Conservation (phyloP, 805 yeast genomes). For the Suhomyces tanzawaensis region DNA sequence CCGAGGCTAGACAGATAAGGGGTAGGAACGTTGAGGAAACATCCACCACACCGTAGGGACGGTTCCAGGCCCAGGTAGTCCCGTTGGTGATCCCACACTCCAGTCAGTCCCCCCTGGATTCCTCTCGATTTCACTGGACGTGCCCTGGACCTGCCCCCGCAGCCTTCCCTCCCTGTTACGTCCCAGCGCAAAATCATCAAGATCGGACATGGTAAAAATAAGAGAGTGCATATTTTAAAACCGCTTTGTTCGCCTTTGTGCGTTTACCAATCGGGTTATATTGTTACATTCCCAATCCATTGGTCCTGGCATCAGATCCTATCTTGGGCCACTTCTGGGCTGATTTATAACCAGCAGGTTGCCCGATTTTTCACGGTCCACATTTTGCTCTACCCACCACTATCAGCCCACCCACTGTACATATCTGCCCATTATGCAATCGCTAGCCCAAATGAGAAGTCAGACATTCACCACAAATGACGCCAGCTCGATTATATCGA, state of each 20-base stretch:
- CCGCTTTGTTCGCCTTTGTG: neutral
- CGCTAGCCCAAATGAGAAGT: constrained; percentile 13
- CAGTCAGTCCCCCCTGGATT: neutral
- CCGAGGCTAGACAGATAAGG: neutral
- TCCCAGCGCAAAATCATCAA: too few species aligned
- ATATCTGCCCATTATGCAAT: constrained; percentile 9
- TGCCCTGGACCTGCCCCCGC: neutral
- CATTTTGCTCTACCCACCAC: too few species aligned
- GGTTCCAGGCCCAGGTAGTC: neutral
- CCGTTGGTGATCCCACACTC: neutral
- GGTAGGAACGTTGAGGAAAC: too few species aligned
- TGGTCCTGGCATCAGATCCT: neutral
- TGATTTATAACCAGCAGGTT: neutral
- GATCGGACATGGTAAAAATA: neutral
- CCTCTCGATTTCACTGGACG: neutral
- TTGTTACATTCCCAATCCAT: constrained; percentile 3
- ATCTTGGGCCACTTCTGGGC: too few species aligned
- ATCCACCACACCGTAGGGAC: too few species aligned
- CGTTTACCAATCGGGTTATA: neutral
- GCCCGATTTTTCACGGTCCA: neutral
- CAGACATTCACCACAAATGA: constrained; percentile 9
- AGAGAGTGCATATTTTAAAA: neutral
- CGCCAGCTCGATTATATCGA: constrained; percentile 6
- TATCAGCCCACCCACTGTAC: neutral
- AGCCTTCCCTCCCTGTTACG: too few species aligned